These are phyloP conservation scores for Paraglomus brasilianum DNA, from an alignment of 192 early-diverging fungal species.

Conservation along the genomic window DNA sequence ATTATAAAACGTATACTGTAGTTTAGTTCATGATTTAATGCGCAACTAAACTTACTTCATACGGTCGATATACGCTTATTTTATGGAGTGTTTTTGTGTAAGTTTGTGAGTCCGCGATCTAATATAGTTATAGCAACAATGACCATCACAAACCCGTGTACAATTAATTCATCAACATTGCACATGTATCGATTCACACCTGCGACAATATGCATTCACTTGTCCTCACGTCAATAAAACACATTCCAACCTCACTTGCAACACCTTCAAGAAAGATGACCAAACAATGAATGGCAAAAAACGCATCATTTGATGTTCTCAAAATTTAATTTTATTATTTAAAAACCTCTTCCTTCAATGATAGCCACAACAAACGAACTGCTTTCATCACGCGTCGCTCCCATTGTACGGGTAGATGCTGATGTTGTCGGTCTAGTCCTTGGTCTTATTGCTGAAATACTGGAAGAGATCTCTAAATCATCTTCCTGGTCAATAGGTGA, in stretches of 20 bases:
- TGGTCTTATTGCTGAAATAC: too few relatives aligned
- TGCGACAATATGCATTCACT: conserved; percentile 62
- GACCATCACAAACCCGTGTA: not conserved
- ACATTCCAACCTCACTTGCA: conserved; percentile 59
- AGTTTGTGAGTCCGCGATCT: conserved; percentile 65
- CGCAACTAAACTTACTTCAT: conserved; percentile 44
- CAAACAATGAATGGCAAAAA: too few relatives aligned
- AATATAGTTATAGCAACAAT: not conserved
- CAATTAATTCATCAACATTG: not conserved
- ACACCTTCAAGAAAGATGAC: conserved; percentile 21
- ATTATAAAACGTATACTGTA: not conserved
- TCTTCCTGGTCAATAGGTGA: too few relatives aligned
- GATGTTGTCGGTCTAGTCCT: conserved; percentile 1
- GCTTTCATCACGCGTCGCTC: conserved; percentile 8
- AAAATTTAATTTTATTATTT: conserved; percentile 9
- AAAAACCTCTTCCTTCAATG: conserved; percentile 50
- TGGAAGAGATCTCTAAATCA: too few relatives aligned
- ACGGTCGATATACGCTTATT: conserved; percentile 55
- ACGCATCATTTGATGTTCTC: too few relatives aligned
- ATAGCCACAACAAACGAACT: conserved; percentile 44
- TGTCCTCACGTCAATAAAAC: conserved; percentile 55
- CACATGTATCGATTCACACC: conserved; percentile 37
- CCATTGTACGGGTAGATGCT: not conserved
- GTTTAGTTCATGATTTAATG: not conserved
- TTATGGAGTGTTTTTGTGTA: conserved; percentile 63